These are phyloP conservation scores for Escovopsis sp. DNA, from an alignment of 2,329 filamentous ascomycete species.

Conservation along the genomic window DNA sequence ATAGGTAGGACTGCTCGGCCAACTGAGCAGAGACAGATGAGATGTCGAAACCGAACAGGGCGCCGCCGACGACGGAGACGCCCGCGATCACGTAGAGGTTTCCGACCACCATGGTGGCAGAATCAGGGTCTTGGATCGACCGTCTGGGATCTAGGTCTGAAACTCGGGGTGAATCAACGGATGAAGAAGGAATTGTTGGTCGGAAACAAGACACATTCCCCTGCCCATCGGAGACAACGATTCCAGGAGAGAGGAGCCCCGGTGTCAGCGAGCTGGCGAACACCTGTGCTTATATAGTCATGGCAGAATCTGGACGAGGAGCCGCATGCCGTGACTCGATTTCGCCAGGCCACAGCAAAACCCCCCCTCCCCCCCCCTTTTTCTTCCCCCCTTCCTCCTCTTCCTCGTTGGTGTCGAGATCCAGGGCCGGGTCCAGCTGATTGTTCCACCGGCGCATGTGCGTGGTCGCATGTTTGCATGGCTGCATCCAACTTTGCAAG, in stretches of 20 bases:
- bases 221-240: not conserved
- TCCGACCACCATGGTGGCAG: constrained; percentile 14
- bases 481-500: not conserved
- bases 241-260: not conserved
- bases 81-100: constrained; percentile 22
- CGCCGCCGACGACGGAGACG: constrained; percentile 24
- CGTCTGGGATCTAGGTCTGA: not conserved
- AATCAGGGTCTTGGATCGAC: not conserved
- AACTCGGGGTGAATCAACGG: not conserved
- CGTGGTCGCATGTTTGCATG: not conserved
- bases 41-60: constrained; percentile 40
- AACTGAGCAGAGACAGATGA: constrained; percentile 37
- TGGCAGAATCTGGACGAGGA: no score
- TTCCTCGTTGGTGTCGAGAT: no score
- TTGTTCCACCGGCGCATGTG: not conserved
- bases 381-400: no score
- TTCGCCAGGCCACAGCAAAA: no score
- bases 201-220: not conserved
- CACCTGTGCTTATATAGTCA: no score
- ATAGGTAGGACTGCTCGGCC: constrained; percentile 21
- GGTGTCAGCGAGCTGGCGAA: no score
- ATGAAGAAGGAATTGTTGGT: not conserved
- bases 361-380: not conserved
- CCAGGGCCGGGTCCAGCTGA: not conserved
- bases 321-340: no score